These are phyloP conservation scores for Carex parvula DNA, from an alignment of 176 grass and related monocot species.

Conservation along the genomic window DNA sequence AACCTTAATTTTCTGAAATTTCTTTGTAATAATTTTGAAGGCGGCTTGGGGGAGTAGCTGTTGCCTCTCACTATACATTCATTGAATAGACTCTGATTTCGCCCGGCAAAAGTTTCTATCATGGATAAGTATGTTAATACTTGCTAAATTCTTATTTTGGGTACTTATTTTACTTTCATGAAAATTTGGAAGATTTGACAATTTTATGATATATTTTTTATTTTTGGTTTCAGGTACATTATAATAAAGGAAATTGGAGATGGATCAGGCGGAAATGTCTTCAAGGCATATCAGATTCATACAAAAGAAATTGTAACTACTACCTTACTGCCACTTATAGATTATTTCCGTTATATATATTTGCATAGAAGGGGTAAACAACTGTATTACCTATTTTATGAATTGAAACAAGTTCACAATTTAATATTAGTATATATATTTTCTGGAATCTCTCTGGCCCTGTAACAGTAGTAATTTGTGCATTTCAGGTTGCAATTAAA, in stretches of 20 bases:
- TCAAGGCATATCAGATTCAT: conserved; percentile 65
- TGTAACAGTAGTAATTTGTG: not conserved
- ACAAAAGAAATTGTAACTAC: conserved; percentile 79
- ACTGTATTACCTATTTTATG: not conserved
- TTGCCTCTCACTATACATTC: not conserved
- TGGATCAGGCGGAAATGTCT: conserved; percentile 89
- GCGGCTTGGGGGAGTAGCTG: not conserved
- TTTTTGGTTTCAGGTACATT: conserved; percentile 55
- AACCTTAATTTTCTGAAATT: conserved; percentile 21
- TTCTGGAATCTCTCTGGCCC: not conserved
- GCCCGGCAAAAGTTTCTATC: not conserved
- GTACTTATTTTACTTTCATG: not conserved
- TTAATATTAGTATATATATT: not conserved
- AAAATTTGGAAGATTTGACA: not conserved
- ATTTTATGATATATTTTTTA: not conserved
- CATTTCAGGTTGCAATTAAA: conserved; percentile 82
- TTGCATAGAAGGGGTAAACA: not conserved
- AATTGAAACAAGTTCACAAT: not conserved
- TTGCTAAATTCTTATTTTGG: not conserved
- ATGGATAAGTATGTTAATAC: conserved; percentile 5
- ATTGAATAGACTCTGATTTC: not conserved
- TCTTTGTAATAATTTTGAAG: conserved; percentile 21
- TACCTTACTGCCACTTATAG: not conserved
- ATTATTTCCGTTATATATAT: not conserved
- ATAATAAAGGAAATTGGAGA: conserved; percentile 79